Conservation (phyloP, 139 green algal species). For the Eudorina sp. region DNA sequence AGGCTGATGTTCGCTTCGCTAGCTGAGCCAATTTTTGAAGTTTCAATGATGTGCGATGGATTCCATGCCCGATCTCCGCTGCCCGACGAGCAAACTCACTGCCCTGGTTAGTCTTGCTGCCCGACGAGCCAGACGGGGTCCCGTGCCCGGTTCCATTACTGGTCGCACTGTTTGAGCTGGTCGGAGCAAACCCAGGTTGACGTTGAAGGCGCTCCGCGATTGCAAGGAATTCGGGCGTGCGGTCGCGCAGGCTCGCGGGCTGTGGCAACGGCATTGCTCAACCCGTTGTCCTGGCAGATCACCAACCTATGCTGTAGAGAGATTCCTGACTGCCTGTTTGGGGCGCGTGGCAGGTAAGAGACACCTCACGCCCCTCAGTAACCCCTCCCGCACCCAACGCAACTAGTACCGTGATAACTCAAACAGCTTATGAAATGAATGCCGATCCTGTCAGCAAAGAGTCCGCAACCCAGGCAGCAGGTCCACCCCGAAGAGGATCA, state of each 20-base stretch:
- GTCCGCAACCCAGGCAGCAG: no score
- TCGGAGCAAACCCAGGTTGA: conserved; percentile 55
- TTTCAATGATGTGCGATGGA: conserved; percentile 95
- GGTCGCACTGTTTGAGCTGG: background rate
- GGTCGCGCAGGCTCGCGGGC: conserved; percentile 60
- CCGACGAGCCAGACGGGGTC: background rate
- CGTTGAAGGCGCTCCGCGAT: conserved; percentile 69
- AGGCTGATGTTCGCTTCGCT: conserved; percentile 96
- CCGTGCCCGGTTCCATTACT: conserved; percentile 12
- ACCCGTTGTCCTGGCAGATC: no score
- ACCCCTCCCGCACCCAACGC: no score
- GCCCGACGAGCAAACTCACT: conserved; percentile 91
- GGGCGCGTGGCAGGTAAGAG: no score
- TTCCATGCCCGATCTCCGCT: conserved; percentile 89
- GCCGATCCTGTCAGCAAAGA: no score
- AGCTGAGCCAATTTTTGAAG: conserved; percentile 94
- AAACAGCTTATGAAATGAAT: no score
- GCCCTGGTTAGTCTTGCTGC: conserved; percentile 57
- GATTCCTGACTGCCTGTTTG: no score
- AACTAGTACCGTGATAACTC: no score
- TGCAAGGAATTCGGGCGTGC: conserved; percentile 73
- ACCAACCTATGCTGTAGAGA: no score
- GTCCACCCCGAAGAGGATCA: no score
- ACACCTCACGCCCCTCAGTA: no score
- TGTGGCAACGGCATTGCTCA: conserved; percentile 42